Conservation (phyloP, 805 yeast species). For the Wickerhamomyces tratensis region DNA sequence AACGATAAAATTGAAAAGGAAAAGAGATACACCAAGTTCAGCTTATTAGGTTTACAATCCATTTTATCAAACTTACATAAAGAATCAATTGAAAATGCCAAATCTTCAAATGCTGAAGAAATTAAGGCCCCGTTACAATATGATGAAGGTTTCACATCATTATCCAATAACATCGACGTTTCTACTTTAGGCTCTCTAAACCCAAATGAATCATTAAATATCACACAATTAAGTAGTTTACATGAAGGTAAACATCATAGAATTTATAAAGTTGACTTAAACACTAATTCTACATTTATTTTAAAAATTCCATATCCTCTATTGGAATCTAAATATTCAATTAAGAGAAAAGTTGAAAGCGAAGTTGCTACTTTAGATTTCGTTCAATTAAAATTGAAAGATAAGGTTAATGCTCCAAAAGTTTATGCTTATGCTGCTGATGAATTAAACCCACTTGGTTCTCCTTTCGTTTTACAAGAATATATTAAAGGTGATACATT, state of each 20-base stretch:
- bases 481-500: constrained; percentile 67
- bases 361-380: constrained; percentile 95
- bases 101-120: constrained; percentile 14
- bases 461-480: constrained; percentile 80
- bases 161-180: constrained; percentile 38
- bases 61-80: constrained; percentile 36
- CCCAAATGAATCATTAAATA: constrained; percentile 34
- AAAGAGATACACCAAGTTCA: constrained; percentile 71
- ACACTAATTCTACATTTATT: constrained; percentile 50
- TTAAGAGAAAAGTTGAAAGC: constrained; percentile 61
- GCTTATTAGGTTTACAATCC: constrained; percentile 63
- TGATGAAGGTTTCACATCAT: constrained; percentile 28
- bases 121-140: constrained; percentile 26
- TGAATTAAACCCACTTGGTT: constrained; percentile 48
- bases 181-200: constrained; percentile 33
- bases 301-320: constrained; percentile 81
- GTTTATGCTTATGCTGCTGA: constrained; percentile 58
- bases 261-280: constrained; percentile 63
- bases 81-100: constrained; percentile 25
- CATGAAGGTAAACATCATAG: constrained; percentile 95
- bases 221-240: constrained; percentile 70
- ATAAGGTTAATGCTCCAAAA: constrained; percentile 52
- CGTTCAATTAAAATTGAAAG: constrained; percentile 47
- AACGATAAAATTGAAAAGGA: constrained; percentile 69
- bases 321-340: constrained; percentile 49